These are phyloP conservation scores for Hydnomerulius pinastri DNA, from an alignment of 768 basidiomycete genomes.

Conservation along the genomic window DNA sequence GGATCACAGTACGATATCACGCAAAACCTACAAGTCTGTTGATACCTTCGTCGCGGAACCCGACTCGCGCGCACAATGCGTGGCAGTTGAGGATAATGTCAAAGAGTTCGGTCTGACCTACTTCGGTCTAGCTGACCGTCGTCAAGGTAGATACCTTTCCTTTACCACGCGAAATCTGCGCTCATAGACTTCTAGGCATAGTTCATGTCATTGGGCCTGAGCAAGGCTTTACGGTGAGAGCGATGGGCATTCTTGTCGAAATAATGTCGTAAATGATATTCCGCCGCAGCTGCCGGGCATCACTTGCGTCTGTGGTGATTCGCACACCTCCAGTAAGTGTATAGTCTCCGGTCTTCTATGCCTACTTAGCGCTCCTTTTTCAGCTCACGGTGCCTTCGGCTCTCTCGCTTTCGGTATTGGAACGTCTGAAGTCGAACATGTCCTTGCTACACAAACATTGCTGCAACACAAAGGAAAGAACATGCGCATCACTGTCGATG, in stretches of 20 bases:
- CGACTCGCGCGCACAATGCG: slow-evolving; percentile 82
- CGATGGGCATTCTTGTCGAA: not conserved
- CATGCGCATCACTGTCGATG: slow-evolving; percentile 90
- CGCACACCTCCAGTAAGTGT: slow-evolving; percentile 84
- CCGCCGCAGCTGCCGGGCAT: slow-evolving; percentile 63
- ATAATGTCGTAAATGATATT: not conserved
- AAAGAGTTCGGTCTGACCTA: slow-evolving; percentile 91
- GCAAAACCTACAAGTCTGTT: slow-evolving; percentile 74
- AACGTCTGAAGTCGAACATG: slow-evolving; percentile 93
- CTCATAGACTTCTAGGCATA: slow-evolving; percentile 53
- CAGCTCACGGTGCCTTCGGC: slow-evolving; percentile 91
- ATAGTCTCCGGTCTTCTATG: not conserved
- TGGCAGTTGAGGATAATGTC: slow-evolving; percentile 85
- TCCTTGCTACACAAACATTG: slow-evolving; percentile 88
- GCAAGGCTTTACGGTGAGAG: slow-evolving; percentile 82
- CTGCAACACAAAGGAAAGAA: slow-evolving; percentile 88
- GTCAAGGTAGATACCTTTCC: slow-evolving; percentile 62
- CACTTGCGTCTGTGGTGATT: slow-evolving; percentile 90
- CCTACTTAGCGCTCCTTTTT: slow-evolving; percentile 2
- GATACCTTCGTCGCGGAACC: slow-evolving; percentile 78
- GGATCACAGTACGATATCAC: slow-evolving; percentile 58
- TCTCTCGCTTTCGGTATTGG: slow-evolving; percentile 93
- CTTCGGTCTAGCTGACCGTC: slow-evolving; percentile 86
- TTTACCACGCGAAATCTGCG: not conserved
- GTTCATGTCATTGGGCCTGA: slow-evolving; percentile 92